Evolutionary conservation across 1,284 basidiomycete genomes (phyloP), one percentile per base, ranked within the genome.

Genomic region (Ceratobasidium sp.): DNA sequence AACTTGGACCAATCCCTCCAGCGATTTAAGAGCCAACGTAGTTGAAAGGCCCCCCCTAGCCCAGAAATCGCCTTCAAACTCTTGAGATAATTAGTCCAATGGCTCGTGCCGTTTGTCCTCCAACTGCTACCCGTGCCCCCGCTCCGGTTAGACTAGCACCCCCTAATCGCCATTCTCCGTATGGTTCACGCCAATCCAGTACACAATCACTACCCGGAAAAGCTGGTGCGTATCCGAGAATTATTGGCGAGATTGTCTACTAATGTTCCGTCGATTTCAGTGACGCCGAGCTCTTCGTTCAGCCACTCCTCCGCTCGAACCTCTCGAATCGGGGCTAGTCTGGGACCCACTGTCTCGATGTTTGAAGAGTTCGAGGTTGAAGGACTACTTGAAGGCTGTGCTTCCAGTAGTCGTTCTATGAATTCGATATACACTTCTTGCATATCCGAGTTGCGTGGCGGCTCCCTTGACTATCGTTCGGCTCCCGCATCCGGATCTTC

Each of bases 341-440:
- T 70, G 46, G 18, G 35, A 11, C 67, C 67, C 26, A 70, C 67
- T n/a, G 44, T 54, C 28, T 70, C 67, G 7, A 70, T 70, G 67
- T 21, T 70, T 32, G 67, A 70, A 44, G 67, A 70, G 26, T 50
- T 46, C 30, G 67, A 70, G 46, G 67, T 70, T 21, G 67, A 70
- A 32, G 55, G 30, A 1, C 30, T 70, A 5, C 28, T 70, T 14
- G 67, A 46, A 26, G 14, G 30, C 44, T 30, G 63, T 35, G 11
- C 59, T 23, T 58, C 41, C 44, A 11, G 44, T 13, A 30, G 41
- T 21, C 43, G 50, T 44, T 70, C 67, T 13, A 43, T 59, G 23
- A 54, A 46, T 26, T 47, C 49, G 9, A 30, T 46, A 16, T n/a
- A n/a, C n/a, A n/a, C n/a, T n/a, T n/a, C n/a, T n/a, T n/a, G n/a